Base-by-base conservation (phyloP, 768 basidiomycete genomes). In the Rhodocollybia butyracea region DNA sequence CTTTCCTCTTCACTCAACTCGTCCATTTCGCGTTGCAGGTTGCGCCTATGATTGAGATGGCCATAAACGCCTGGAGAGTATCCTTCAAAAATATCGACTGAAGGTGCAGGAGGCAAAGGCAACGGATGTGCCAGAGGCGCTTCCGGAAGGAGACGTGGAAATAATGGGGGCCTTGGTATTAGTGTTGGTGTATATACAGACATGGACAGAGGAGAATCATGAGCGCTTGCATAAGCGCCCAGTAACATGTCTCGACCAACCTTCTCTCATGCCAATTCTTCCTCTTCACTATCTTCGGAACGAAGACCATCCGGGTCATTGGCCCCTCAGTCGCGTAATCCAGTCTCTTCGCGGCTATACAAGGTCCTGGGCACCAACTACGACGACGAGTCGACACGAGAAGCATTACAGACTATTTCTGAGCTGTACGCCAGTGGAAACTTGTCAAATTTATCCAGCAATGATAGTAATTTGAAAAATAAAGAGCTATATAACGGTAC, bases 361-460 rank as follows among this genome's bases (percentile, higher is more conserved):
- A 97, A 97, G 70, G 87, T 95, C 57, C 76, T 96, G 19, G 85
- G 89, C 32, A 88, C 88, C 2, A 88, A 80, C 46, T 93, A 88
- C 56, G 84, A 89, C 26, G 91, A 92, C 61, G 76, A 82, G 34
- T 82, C 85, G 5, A 92, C 91, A 1, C 76, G 77, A 26, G 89
- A 96, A 62, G 94, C 93, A 2, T 74, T 97, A 12, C 77, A 81
- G 43, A 94, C 92, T 0, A 81, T 96, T 34, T 92, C 93, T 2
- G 83, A 87, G 15, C 76, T 93, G 47, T 98, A 97, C 66, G 76
- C 74, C 63, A 58, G 6, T 57, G 3, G 10, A 70, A 17, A 55
- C 70, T 32, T 31, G 10, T 48, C 46, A 3, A 51, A 41, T 34
- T 47, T 64, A 3, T 45, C 43, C 21, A 27, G 15, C 21, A n/a